Base-by-base conservation (phyloP, 108 stramenopile species). In the Cyclotella sp. region DNA sequence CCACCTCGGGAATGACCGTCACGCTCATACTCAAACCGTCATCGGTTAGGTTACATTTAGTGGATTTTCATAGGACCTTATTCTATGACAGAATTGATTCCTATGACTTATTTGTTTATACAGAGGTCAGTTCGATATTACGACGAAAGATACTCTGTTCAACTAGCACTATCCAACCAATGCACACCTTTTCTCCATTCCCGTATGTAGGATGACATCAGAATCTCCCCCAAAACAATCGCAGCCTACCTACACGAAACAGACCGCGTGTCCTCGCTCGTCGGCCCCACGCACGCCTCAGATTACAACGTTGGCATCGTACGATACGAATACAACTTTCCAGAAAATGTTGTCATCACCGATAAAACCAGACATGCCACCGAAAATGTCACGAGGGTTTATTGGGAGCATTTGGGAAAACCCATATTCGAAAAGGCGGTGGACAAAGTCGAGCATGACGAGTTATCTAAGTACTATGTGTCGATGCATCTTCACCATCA, bases 301-400 rank as follows among this genome's bases (percentile, higher is more conserved):
- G 79, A 91, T 58, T 91, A 85, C 70, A 95, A 95, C 79, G 90
- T 95, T 42, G 94, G 94, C 5, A 90, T 95, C 63, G 91, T 91
- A 9, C 85, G 94, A 53, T 95, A 95, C 77, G 94, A 95, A 78
- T 95, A 95, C 82, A 85, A 95, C 62, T 95, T 86, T 79, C 94
- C 94, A 0, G 76, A 83, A 63, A 88, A 95, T 78, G 85, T 90
- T 3, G 79, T 93, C 0, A 93, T 95, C 60, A 91, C 91, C 49
- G 94, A 95, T 72, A 93, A 91, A 53, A 95, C 94, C 18, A 80
- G 94, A 18, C 91, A 92, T 78, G 94, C 92, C 15, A 91, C 87
- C 10, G 86, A 88, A 63, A 90, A 91, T 77, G 91, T 92, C 11
- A 93, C 94, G 1, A 68, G 94, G 24, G 91, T 93, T 3, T 95